phyloP scores from a whole-genome alignment of 768 basidiomycete species.

The Leucosporidium scottii region DNA sequence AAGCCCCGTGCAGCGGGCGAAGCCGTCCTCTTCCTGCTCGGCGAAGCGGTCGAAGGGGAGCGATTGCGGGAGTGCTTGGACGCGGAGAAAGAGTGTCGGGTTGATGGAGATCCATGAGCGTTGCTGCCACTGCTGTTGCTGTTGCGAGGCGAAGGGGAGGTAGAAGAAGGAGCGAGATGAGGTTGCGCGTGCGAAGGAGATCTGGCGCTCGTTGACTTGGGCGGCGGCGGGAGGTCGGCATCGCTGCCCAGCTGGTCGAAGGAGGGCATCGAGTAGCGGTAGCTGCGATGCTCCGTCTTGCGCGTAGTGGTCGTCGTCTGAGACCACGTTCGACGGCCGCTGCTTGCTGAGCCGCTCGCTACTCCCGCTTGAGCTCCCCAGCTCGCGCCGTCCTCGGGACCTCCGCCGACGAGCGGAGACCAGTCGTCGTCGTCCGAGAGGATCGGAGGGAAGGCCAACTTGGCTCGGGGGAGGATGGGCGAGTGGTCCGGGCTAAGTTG shows the following conservation, averaged over 20 bases:
- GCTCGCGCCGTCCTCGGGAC: background rate
- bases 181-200: background rate
- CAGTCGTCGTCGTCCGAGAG: slow-evolving; percentile 11
- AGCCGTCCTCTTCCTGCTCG: too few relatives aligned
- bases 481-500: background rate
- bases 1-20: too few relatives aligned
- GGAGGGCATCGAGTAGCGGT: slow-evolving; percentile 13
- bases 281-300: slow-evolving; percentile 9
- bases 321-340: background rate
- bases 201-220: background rate
- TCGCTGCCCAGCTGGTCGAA: slow-evolving; percentile 8
- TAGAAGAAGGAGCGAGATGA: background rate
- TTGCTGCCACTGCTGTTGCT: background rate
- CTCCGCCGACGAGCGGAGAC: too few relatives aligned
- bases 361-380: background rate
- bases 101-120: background rate
- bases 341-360: background rate
- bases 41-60: background rate
- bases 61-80: background rate
- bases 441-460: slow-evolving; percentile 3
- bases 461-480: slow-evolving; percentile 3
- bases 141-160: background rate
- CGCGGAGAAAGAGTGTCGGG: background rate
- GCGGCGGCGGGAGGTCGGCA: background rate
- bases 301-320: slow-evolving; percentile 9